phyloP scores from a whole-genome alignment of 192 early-diverging fungal genomes.

The Coemansia sp. region DNA sequence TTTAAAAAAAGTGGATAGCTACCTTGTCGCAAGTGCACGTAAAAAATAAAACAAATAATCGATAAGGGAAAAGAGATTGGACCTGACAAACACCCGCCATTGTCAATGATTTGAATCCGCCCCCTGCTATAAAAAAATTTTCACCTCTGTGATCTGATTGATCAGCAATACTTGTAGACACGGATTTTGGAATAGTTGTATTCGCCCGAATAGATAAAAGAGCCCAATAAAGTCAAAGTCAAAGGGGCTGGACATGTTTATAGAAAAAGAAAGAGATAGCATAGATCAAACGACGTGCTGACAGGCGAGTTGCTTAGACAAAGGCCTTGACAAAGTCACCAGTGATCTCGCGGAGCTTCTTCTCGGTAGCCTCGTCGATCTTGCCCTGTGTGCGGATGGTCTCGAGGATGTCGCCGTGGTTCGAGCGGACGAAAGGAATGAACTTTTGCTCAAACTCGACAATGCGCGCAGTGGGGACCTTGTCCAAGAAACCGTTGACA shows the following conservation, averaged over 20 bases:
- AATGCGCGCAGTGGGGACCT: conserved; percentile 92
- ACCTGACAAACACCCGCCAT: background rate
- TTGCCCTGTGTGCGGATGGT: conserved; percentile 88
- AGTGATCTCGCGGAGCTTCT: conserved; percentile 89
- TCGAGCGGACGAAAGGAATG: conserved; percentile 84
- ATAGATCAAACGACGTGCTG: background rate
- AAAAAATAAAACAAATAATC: background rate
- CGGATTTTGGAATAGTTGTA: too few species aligned
- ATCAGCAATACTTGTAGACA: background rate
- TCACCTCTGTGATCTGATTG: conserved; percentile 1
- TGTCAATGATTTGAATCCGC: background rate
- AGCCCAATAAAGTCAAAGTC: too few species aligned
- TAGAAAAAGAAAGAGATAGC: conserved; percentile 13
- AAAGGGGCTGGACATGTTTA: background rate
- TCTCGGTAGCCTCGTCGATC: conserved; percentile 87
- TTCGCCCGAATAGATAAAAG: too few species aligned
- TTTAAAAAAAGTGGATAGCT: background rate
- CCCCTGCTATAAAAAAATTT: conserved; percentile 1
- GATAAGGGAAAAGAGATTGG: background rate
- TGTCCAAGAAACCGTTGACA: conserved; percentile 99
- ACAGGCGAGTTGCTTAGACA: conserved; percentile 43
- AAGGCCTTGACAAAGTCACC: conserved; percentile 81
- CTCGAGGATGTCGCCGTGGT: conserved; percentile 87
- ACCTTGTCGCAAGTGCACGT: background rate
- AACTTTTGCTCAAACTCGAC: conserved; percentile 92